phyloP scores from a whole-genome alignment of 2,329 filamentous ascomycete genomes.

The Trichophyton benhamiae region DNA sequence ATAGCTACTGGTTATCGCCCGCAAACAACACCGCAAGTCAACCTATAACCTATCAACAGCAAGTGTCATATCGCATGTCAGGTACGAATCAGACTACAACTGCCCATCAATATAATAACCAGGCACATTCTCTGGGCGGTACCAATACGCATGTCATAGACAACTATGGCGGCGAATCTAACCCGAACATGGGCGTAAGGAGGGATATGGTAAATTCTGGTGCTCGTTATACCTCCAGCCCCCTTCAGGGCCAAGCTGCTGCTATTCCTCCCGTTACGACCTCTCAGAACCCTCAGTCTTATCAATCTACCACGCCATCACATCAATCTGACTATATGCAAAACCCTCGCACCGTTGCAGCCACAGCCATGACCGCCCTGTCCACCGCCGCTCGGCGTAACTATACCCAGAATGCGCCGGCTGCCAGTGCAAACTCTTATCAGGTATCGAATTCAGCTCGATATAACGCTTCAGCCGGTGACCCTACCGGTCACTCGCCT shows the following conservation, averaged over 20 bases:
- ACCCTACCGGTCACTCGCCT: background rate
- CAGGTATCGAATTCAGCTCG: background rate
- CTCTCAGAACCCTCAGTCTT: background rate
- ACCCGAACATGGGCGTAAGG: background rate
- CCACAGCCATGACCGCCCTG: constrained; percentile 12
- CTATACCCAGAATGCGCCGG: background rate
- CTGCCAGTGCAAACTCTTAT: background rate
- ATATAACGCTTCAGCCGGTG: background rate
- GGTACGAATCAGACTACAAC: constrained; percentile 3
- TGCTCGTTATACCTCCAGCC: background rate
- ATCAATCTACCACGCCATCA: constrained; percentile 3
- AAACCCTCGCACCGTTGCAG: constrained; percentile 10
- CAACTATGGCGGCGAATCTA: background rate
- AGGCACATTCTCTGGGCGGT: background rate
- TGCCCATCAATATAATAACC: background rate
- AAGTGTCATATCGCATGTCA: constrained; percentile 8
- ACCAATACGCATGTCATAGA: background rate
- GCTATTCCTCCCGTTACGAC: background rate
- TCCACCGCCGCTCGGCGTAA: constrained; percentile 9
- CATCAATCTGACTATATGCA: constrained; percentile 10
- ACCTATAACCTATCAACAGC: constrained; percentile 6
- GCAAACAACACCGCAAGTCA: constrained; percentile 3
- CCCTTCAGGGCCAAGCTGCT: background rate
- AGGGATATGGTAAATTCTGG: background rate
- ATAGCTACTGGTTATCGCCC: constrained; percentile 6